Base-by-base conservation (phyloP, 2,329 filamentous ascomycete genomes). In the Fusarium citri region DNA sequence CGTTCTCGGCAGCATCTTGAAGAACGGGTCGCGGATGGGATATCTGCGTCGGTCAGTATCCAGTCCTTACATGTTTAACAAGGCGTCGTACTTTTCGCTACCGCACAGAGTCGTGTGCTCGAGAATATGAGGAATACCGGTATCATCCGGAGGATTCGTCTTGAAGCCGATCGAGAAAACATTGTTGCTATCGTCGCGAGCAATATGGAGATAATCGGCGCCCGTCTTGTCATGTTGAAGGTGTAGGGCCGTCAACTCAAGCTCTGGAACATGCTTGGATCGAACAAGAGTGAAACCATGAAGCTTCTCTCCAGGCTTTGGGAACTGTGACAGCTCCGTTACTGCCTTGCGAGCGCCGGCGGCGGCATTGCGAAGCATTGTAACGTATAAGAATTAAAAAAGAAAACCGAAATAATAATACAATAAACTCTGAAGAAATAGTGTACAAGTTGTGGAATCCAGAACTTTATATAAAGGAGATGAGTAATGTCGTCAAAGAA, bases 101-200 rank as follows among this genome's bases (percentile, higher is more conserved):
- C 96, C 96, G 77, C 96, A 99, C 45, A 99, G 84, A 2, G 96
- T 98, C 22, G 96, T 98, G 82, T 99, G 96, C 83, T 99, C 96
- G 59, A 99, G 86, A 74, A 99, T 98, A 82, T 99, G 96, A 20
- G 96, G 96, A 45, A 99, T 90, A 53, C 96, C 96, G 1, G 96
- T 98, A 77, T 96, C 94, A 81, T 99, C 94, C 11, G 94, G 94
- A 20, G 96, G 96, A 78, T 98, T 98, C 25, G 96, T 99, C 88
- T 98, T 98, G 89, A 99, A 99, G 55, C 94, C 96, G 76, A 99
- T 97, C 40, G 94, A 97, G 82, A 99, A 99, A 78, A 98, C 96
- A 92, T 99, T 99, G 84, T 99, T 99, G 84, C 91, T 92, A 78
- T 99, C 96, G 61, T 98, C 94, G 74, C 95, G 88, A 18, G 94